Base-by-base conservation (phyloP, 345 rosid genomes). In the Passiflora organensis region DNA sequence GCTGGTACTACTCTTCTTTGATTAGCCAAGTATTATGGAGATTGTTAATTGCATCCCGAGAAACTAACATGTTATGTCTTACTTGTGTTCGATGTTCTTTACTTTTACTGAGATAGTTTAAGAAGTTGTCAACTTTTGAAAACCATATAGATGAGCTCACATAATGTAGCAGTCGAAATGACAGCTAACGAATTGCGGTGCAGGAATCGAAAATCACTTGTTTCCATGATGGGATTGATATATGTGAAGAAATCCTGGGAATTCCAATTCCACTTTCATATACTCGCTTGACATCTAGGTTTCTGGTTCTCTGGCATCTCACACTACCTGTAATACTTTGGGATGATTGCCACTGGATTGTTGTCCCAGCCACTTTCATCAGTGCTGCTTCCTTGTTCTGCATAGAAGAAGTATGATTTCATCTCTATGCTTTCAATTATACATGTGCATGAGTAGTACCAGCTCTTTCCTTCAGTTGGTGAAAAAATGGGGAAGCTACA, bases 291-390 rank as follows among this genome's bases (percentile, higher is more conserved):
- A 91, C 98, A 5, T 91, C 96, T 13, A 84, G 98, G 73, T 84
- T 91, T 76, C 85, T 91, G 49, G 95, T 91, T 56, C 88, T 91
- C 4, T 91, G 98, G 95, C 96, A 88, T 72, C 80, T 91, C 12
- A 84, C 96, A 56, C 91, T 88, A 13, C 98, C 98, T 34, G 46
- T 91, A 57, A 91, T 86, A 56, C 89, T 91, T n/a, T 88, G 95
- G 98, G 95, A 91, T 59, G 98, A 91, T 63, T 91, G 98, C 71
- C 96, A 81, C 58, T 91, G 98, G 98, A 86, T 86, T 14, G 95
- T 88, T 16, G 91, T 91, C 55, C 96, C 96, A 49, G 95, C 98
- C 51, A 91, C 98, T 59, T 88, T 91, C 68, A 63, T 91, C 69
- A 91, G 95, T 32, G 96, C 96, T 43, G 96, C 95, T 17, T 91